Base-by-base conservation (phyloP, 75 land plant species). In the Pseudotsuga menziesii region DNA sequence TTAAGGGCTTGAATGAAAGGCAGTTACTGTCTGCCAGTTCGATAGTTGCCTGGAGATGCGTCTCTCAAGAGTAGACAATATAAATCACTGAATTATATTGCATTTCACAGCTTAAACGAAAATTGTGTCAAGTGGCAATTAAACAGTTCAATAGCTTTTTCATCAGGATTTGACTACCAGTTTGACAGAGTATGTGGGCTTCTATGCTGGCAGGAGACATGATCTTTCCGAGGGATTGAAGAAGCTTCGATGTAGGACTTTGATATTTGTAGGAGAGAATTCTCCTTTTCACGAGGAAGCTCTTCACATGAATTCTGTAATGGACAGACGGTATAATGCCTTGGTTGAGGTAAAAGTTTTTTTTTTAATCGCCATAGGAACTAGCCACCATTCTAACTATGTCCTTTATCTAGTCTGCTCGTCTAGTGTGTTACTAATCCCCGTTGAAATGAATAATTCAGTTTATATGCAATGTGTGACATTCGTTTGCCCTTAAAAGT, bases 251-350 rank as follows among this genome's bases (percentile, higher is more conserved):
- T 94, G 98, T 60, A 88, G 90, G 3, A 90, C 95, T 4, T 86
- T 94, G 57, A 80, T 94, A n/a, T 85, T 92, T 77, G 95, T 92
- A 58, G 98, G 98, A 22, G 95, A 94, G 55, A 84, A 82, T 54
- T 90, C 93, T 5, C 88, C 93, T 60, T 94, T 92, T 66, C 89
- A 92, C 57, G 76, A 84, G 58, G 98, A 94, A 54, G 90, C 98
- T 61, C 77, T 90, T 57, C 86, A 90, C 77, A 88, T 94, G 82
- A 80, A 77, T 77, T 77, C 85, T 23, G 81, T 89, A 72, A 77
- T 94, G 83, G 90, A 89, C 77, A 82, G 82, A 77, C 87, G 87
- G 76, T 87, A 70, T 56, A 89, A 78, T 74, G 98, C 93, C 56
- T 73, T 92, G 16, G 91, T 94, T 48, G 98, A 90, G 98, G 98